A percentile compares a stretch with the other conserved stretches of the same genome.
These are phyloP conservation scores for Camellia japonica DNA, from an alignment of 148 eudicot genomes.

Conservation along the genomic window DNA sequence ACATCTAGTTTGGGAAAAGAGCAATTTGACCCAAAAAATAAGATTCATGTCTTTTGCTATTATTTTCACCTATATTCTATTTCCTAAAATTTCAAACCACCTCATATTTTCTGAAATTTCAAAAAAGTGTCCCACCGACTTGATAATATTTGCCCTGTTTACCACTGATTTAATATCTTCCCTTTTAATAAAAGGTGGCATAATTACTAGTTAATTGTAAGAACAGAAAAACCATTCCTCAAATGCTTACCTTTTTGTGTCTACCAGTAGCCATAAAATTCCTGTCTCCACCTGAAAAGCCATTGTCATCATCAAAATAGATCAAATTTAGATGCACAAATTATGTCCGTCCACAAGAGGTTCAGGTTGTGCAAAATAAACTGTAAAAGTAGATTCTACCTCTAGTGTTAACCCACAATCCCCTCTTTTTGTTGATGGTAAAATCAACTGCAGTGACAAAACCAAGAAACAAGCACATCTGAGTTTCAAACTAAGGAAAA, in stretches of 20 bases:
- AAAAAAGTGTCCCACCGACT: no score
- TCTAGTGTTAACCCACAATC: slow-evolving; percentile 18
- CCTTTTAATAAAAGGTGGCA: background rate
- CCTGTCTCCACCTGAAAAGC: slow-evolving; percentile 41
- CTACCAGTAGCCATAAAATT: slow-evolving; percentile 32
- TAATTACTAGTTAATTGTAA: background rate
- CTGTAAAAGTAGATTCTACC: slow-evolving; percentile 26
- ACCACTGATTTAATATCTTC: no score
- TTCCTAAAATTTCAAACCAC: no score
- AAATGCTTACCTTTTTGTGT: slow-evolving; percentile 41
- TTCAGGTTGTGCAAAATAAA: background rate
- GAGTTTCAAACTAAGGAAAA: background rate
- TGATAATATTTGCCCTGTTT: no score
- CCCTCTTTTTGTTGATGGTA: slow-evolving; percentile 26
- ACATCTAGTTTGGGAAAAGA: no score
- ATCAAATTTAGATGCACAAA: background rate
- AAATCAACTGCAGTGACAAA: slow-evolving; percentile 34
- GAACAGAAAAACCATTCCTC: background rate
- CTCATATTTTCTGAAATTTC: no score
- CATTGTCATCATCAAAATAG: background rate
- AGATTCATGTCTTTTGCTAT: no score
- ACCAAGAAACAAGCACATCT: background rate
- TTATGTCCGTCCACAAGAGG: background rate
- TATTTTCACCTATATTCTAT: no score
- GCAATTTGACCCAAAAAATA: no score